These are phyloP conservation scores for Cudoniella acicularis DNA, from an alignment of 495 filamentous ascomycete species.

Conservation along the genomic window DNA sequence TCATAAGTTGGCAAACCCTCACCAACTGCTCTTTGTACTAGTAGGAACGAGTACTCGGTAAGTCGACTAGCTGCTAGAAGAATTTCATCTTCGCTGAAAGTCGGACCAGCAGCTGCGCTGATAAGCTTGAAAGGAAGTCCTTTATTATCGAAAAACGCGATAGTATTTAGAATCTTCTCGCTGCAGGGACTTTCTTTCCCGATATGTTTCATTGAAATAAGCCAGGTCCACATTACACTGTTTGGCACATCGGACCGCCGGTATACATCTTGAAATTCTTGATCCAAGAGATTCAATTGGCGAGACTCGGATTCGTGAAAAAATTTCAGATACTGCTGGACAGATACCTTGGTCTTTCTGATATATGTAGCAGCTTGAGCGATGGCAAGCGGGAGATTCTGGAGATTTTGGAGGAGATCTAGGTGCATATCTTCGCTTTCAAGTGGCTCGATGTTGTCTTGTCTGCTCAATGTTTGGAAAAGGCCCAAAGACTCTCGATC, in stretches of 20 bases:
- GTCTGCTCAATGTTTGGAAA: slow-evolving; percentile 2
- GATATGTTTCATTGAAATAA: slow-evolving; percentile 32
- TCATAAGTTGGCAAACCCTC: slow-evolving; percentile 15
- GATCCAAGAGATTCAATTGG: slow-evolving; percentile 22
- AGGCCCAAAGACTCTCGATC: slow-evolving; percentile 1
- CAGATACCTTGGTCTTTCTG: slow-evolving; percentile 28
- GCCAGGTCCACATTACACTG: slow-evolving; percentile 16
- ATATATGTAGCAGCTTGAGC: slow-evolving; percentile 48
- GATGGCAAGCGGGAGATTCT: slow-evolving; percentile 44
- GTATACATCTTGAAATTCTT: slow-evolving; percentile 12
- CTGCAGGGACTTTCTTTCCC: slow-evolving; percentile 22
- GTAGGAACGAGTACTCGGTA: slow-evolving; percentile 14
- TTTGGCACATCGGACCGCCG: slow-evolving; percentile 12
- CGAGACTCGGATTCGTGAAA: slow-evolving; percentile 22
- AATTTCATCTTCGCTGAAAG: slow-evolving; percentile 12
- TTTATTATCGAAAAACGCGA: slow-evolving; percentile 16
- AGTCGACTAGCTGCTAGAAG: slow-evolving; percentile 19
- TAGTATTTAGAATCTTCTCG: slow-evolving; percentile 20
- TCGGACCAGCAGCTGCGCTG: slow-evolving; percentile 4
- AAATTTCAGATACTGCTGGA: slow-evolving; percentile 5
- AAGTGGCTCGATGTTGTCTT: not conserved
- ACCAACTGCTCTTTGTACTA: slow-evolving; percentile 3
- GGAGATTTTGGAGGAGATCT: slow-evolving; percentile 37
- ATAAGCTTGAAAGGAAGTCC: slow-evolving; percentile 15
- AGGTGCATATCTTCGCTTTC: not conserved